These are phyloP conservation scores for Sanghuangporus weigelae DNA, from an alignment of 1,284 basidiomycete species.

Conservation along the genomic window DNA sequence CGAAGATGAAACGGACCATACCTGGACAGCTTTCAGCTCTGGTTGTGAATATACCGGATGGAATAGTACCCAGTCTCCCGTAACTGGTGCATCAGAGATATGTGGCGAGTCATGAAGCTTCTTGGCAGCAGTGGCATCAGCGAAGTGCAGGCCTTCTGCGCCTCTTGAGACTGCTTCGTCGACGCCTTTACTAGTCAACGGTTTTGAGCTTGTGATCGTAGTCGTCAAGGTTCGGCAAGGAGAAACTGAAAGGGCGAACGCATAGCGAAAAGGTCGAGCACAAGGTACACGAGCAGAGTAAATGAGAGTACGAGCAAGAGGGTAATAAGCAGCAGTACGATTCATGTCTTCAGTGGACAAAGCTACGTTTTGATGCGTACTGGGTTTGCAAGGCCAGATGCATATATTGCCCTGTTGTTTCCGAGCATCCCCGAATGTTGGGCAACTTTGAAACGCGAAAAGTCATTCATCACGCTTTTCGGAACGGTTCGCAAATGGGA, in stretches of 20 bases:
- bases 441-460: neutral
- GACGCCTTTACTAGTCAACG: constrained; percentile 5
- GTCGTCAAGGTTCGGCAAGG: neutral
- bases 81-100: constrained; percentile 28
- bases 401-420: neutral
- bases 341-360: neutral
- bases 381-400: neutral
- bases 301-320: constrained; percentile 4
- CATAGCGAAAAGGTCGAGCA: neutral
- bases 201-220: neutral
- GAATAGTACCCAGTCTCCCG: constrained; percentile 78
- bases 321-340: neutral
- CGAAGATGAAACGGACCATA: constrained; percentile 23
- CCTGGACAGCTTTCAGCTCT: constrained; percentile 76
- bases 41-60: constrained; percentile 76
- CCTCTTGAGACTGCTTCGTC: constrained; percentile 13
- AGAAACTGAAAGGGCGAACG: neutral
- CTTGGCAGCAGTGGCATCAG: constrained; percentile 10
- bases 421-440: constrained; percentile 2
- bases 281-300: constrained; percentile 1
- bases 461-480: neutral
- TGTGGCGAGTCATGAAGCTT: neutral
- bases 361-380: neutral
- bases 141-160: constrained; percentile 15
- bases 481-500: neutral